A percentile compares a stretch with the other conserved stretches of the same genome.
phyloP scores from a whole-genome alignment of 2,329 filamentous ascomycete genomes.

The Aspergillus sp. region DNA sequence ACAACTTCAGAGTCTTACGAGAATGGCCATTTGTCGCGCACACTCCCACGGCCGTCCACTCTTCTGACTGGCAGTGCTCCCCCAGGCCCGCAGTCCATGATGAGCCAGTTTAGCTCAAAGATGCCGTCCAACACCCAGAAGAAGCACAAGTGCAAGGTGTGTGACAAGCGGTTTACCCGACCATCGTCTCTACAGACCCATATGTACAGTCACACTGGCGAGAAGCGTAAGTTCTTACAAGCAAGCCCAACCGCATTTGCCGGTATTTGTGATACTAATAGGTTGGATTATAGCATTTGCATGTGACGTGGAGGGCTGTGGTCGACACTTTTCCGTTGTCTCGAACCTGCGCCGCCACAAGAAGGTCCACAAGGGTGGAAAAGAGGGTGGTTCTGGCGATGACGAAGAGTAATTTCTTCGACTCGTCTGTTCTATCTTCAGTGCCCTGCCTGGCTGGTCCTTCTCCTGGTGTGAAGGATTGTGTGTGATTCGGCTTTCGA shows the following conservation, averaged over 20 bases:
- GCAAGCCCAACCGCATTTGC: not conserved
- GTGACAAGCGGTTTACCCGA: conserved; percentile 94
- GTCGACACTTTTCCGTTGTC: conserved; percentile 94
- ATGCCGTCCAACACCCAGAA: conserved; percentile 94
- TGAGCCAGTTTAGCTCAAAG: conserved; percentile 97
- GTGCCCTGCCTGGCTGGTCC: conserved; percentile 11
- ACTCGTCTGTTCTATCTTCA: conserved; percentile 14
- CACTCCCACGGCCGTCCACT: conserved; percentile 75
- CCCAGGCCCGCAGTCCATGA: conserved; percentile 92
- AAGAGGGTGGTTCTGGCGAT: conserved; percentile 39
- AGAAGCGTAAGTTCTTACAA: conserved; percentile 77
- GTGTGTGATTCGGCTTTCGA: conserved; percentile 9
- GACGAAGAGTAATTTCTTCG: conserved; percentile 38
- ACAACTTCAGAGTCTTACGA: conserved; percentile 81
- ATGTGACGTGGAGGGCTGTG: conserved; percentile 92
- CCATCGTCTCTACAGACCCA: conserved; percentile 94
- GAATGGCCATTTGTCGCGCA: conserved; percentile 69
- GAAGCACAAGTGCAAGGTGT: conserved; percentile 99
- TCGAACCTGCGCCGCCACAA: conserved; percentile 92
- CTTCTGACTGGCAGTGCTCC: conserved; percentile 64
- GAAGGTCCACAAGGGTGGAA: conserved; percentile 83
- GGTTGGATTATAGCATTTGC: conserved; percentile 67
- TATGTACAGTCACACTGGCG: conserved; percentile 97
- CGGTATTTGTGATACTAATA: conserved; percentile 19
- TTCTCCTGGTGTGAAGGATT: conserved; percentile 1